Evolutionary conservation across 2,329 filamentous ascomycete genomes (phyloP).

Genomic region (Arthroderma sp.): DNA sequence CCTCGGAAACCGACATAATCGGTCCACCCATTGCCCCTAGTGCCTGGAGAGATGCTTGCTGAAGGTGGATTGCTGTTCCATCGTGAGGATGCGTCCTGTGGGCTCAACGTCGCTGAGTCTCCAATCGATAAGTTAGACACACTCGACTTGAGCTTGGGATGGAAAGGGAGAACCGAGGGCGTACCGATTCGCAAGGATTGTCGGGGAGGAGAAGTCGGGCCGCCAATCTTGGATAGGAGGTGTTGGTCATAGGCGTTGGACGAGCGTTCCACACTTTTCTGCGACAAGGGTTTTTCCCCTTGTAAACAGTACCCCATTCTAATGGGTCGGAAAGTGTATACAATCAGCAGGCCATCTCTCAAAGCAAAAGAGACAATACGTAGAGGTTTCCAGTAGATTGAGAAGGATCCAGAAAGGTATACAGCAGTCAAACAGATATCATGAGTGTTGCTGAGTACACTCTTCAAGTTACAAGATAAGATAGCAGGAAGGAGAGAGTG

Average conservation of each 20-base stretch:
- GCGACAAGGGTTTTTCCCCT: slow-evolving; percentile 47
- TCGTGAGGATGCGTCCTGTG: slow-evolving; percentile 12
- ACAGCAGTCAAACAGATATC: too few species aligned
- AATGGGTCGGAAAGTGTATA: not conserved
- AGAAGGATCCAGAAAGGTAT: too few species aligned
- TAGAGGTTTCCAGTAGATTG: too few species aligned
- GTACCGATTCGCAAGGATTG: slow-evolving; percentile 9
- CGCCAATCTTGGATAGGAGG: slow-evolving; percentile 49
- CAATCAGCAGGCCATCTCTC: too few species aligned
- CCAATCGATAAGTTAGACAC: slow-evolving; percentile 9
- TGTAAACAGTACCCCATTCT: slow-evolving; percentile 35
- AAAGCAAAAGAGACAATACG: too few species aligned
- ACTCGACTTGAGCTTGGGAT: slow-evolving; percentile 20
- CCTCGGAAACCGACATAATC: slow-evolving; percentile 31
- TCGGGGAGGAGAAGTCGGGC: slow-evolving; percentile 43
- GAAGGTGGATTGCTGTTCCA: slow-evolving; percentile 30
- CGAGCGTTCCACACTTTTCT: slow-evolving; percentile 43
- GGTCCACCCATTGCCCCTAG: slow-evolving; percentile 26
- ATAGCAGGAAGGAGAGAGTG: too few species aligned
- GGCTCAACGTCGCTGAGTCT: slow-evolving; percentile 9
- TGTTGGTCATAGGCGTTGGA: slow-evolving; percentile 52
- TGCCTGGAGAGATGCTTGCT: slow-evolving; percentile 28
- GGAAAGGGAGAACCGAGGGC: slow-evolving; percentile 19
- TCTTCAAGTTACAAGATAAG: too few species aligned
- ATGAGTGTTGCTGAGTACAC: too few species aligned